These are phyloP conservation scores for Arthrobotrys conoides DNA, from an alignment of 2,329 filamentous ascomycete genomes.

Conservation along the genomic window DNA sequence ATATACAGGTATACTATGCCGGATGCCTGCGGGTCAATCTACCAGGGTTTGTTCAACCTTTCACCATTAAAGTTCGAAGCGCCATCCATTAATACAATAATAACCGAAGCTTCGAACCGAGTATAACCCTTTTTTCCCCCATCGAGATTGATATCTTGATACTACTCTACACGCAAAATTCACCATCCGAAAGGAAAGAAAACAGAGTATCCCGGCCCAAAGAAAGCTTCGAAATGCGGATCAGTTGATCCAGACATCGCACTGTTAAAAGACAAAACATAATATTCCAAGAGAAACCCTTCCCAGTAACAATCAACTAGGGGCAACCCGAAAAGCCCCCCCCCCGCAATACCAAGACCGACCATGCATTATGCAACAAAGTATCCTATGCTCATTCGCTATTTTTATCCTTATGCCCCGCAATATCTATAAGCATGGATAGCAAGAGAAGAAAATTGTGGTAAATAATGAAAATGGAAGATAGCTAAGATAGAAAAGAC, in stretches of 20 bases:
- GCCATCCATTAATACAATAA: not conserved
- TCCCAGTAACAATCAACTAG: constrained; percentile 13
- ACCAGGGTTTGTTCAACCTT: not conserved
- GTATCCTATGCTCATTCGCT: constrained; percentile 15
- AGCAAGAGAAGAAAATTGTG: not conserved
- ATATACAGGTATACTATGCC: constrained; percentile 10
- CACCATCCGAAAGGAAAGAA: not conserved
- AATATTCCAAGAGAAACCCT: not conserved
- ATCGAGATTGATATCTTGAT: not conserved
- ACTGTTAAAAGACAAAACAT: constrained; percentile 37
- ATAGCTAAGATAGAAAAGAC: constrained; percentile 1
- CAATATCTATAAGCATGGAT: constrained; percentile 21
- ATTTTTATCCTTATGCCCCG: constrained; percentile 15
- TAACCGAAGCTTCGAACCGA: constrained; percentile 14
- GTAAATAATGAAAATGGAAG: not conserved
- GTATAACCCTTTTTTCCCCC: not conserved
- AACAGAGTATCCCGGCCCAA: constrained; percentile 13
- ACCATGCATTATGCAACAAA: constrained; percentile 28
- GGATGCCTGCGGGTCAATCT: not conserved
- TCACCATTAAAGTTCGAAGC: constrained; percentile 2
- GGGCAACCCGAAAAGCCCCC: constrained; percentile 1
- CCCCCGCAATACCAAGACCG: constrained; percentile 11
- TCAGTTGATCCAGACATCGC: constrained; percentile 35
- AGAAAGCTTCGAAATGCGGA: not conserved
- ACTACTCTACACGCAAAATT: constrained; percentile 7